phyloP scores from a whole-genome alignment of 305 asterid species.

The Solanum chacoense region DNA sequence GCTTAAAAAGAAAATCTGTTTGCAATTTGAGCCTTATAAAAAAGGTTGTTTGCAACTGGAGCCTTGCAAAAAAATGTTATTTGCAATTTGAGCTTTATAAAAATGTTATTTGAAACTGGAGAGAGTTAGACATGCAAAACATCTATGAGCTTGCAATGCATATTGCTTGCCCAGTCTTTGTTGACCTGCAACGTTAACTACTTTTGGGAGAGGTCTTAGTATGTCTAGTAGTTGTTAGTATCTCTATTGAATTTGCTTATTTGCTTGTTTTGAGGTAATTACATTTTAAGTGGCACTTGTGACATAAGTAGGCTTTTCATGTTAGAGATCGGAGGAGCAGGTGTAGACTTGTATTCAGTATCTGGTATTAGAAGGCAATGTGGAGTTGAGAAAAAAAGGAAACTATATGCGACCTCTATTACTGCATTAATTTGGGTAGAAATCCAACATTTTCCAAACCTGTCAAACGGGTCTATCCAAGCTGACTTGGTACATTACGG shows the following conservation, averaged over 20 bases:
- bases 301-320: neutral
- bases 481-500: neutral
- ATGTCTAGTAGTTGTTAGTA: neutral
- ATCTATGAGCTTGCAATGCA: neutral
- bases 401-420: neutral
- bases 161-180: neutral
- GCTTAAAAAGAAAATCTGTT: neutral
- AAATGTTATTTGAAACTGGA: neutral
- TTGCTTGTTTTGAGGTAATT: neutral
- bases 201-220: neutral
- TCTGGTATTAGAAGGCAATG: neutral
- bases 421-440: neutral
- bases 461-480: neutral
- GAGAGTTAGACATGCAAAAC: neutral
- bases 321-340: neutral
- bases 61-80: neutral
- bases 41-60: neutral
- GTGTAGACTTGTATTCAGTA: neutral
- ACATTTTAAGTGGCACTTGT: neutral
- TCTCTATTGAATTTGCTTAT: neutral
- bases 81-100: neutral
- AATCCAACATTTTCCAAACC: neutral
- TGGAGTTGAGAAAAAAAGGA: neutral
- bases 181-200: neutral
- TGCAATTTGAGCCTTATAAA: neutral